These are phyloP conservation scores for Neotropicomus parvogracilis DNA, from an alignment of 1,284 basidiomycete genomes.

Conservation along the genomic window DNA sequence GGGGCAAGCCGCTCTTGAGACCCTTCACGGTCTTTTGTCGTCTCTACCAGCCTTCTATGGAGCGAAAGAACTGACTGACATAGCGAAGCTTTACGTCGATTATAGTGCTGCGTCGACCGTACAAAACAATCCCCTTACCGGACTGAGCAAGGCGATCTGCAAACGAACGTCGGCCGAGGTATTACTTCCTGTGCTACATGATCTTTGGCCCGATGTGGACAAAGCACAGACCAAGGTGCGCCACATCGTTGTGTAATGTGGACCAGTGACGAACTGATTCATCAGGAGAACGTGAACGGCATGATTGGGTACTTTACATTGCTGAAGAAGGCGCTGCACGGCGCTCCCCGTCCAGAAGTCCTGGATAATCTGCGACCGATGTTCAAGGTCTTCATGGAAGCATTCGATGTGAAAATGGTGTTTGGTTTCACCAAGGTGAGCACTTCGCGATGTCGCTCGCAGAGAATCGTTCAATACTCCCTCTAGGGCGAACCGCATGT, in stretches of 20 bases:
- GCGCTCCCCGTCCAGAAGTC: constrained; percentile 62
- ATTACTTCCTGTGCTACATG: constrained; percentile 60
- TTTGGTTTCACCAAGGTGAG: constrained; percentile 37
- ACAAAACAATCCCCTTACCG: constrained; percentile 32
- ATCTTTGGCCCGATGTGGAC: constrained; percentile 49
- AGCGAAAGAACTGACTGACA: constrained; percentile 49
- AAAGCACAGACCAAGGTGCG: constrained; percentile 38
- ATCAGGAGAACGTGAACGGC: constrained; percentile 28
- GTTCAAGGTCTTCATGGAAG: constrained; percentile 82
- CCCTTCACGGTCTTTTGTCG: constrained; percentile 53
- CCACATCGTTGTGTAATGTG: background rate
- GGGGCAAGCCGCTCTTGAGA: constrained; percentile 41
- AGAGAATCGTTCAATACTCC: background rate
- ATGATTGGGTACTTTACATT: constrained; percentile 64
- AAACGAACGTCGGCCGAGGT: constrained; percentile 69
- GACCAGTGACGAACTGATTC: background rate
- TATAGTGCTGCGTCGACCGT: constrained; percentile 30
- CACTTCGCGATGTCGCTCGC: background rate
- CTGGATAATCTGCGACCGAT: constrained; percentile 67
- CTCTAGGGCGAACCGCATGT: constrained; percentile 49
- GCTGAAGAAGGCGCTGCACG: constrained; percentile 61
- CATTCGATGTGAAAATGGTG: constrained; percentile 58
- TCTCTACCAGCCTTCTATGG: constrained; percentile 74
- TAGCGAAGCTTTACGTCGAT: constrained; percentile 58
- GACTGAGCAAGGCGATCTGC: constrained; percentile 54